Percentiles rank a stretch among this genome's conserved stretches.
phyloP scores from a whole-genome alignment of 2,329 filamentous ascomycete genomes.

The Xylariales sp. region DNA sequence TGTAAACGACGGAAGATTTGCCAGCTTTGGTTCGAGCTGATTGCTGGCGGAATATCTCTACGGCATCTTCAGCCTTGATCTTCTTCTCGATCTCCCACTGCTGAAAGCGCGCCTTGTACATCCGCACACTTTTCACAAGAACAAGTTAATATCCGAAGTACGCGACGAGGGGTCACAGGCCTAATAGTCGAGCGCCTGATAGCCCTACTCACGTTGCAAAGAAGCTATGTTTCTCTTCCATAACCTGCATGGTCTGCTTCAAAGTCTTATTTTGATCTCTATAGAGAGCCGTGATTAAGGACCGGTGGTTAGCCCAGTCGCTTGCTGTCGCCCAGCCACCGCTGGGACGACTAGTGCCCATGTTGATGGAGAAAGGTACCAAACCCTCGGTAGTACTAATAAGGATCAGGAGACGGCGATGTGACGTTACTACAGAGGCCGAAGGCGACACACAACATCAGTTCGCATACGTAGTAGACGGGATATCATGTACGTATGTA shows the following conservation, averaged over 20 bases:
- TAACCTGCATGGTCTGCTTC: slow-evolving; percentile 48
- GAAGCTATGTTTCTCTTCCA: slow-evolving; percentile 61
- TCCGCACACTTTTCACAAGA: slow-evolving; percentile 44
- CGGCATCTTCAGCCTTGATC: slow-evolving; percentile 48
- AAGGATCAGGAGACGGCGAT: slow-evolving; percentile 1
- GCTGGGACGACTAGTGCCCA: slow-evolving; percentile 40
- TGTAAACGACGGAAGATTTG: slow-evolving; percentile 47
- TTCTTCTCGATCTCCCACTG: slow-evolving; percentile 51
- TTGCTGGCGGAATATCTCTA: slow-evolving; percentile 50
- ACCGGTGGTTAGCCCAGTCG: slow-evolving; percentile 44
- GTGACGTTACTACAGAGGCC: slow-evolving; percentile 14
- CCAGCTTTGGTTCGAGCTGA: slow-evolving; percentile 46
- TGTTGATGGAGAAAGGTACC: slow-evolving; percentile 25
- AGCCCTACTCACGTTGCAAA: slow-evolving; percentile 54
- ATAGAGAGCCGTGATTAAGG: slow-evolving; percentile 46
- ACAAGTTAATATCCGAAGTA: slow-evolving; percentile 11
- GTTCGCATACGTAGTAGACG: slow-evolving; percentile 11
- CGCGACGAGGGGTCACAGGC: background rate
- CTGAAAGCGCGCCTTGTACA: slow-evolving; percentile 50
- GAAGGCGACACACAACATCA: slow-evolving; percentile 16
- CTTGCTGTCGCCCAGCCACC: slow-evolving; percentile 46
- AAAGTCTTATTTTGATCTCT: slow-evolving; percentile 48
- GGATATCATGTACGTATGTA: background rate
- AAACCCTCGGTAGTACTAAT: background rate
- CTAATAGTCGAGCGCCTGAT: background rate